Base-by-base conservation (phyloP, 2,329 filamentous ascomycete genomes). In the Colletotrichum zoysiae region DNA sequence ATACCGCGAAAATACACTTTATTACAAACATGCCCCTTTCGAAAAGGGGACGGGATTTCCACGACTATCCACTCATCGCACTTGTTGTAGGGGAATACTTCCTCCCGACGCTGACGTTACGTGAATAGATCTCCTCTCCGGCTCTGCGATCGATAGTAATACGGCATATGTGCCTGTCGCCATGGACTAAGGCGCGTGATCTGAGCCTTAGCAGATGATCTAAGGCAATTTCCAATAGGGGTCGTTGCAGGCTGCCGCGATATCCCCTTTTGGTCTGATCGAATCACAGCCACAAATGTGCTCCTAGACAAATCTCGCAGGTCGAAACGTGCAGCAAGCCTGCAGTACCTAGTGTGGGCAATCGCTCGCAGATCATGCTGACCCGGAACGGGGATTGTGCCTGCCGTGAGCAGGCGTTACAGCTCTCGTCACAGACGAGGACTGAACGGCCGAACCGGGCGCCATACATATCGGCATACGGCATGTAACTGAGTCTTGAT, bases 351-450 rank as follows among this genome's bases (percentile, higher is more conserved):
- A 30, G 30, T 30, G 2, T 23, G 30, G 6, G 20, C 16, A 56
- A 12, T n/a, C 14, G 11, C 7, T 30, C 50, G 20, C 18, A 5
- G 44, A 30, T n/a, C 44, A 14, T 16, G 16, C 33, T 23, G 56
- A 56, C 55, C 12, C 20, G 40, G 26, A 23, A 51, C 33, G 51
- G 18, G 20, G 42, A 46, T 53, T 33, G 51, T 14, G 30, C 40
- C 26, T 58, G 26, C 20, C 50, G 33, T 26, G 12, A 44, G 50
- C 61, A 46, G 38, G 18, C 23, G 40, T 44, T 33, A 38, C n/a
- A 53, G 20, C 46, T 26, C 30, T 51, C 38, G n/a, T 68, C 65
- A 68, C 16, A 48, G 63, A 63, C 38, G 65, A 72, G 18, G 53
- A 63, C 18, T 61, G 53, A 56, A 40, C 3, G 55, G 40, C 44